Evolutionary conservation across 441 rosid species (phyloP), one percentile per base, ranked within the genome.

Genomic region (Viola pubescens): DNA sequence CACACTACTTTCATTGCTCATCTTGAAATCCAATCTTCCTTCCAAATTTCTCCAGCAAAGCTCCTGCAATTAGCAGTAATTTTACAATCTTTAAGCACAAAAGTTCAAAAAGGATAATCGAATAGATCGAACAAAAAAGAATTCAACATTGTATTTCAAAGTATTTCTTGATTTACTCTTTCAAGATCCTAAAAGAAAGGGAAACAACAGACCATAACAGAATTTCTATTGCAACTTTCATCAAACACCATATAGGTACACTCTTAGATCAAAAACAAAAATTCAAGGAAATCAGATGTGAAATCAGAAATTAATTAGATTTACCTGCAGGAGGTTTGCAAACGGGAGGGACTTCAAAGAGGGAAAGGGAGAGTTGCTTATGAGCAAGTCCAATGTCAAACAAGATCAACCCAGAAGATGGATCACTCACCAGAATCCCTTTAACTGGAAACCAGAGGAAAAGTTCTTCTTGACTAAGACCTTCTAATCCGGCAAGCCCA

Each of bases 371-470:
- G 54, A 91, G 87, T 59, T 86, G 91, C 54, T 91, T 91, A 68
- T 75, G 80, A 81, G 96, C 98, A 65, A 91, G 79, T 14, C 84
- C 98, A 50, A 91, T 88, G 70, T 91, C 96, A 53, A 91, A 77
- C 61, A 86, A 70, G 57, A 91, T 87, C 68, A 91, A 71, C 39
- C 98, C 98, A 59, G 97, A 88, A 51, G 89, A 75, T 42, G 94
- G 84, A 71, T 88, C 92, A 37, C 62, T 82, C 11, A 86, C 96
- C 16, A 75, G 68, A 55, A 91, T 88, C 61, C 89, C 94, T 64
- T 83, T 86, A 6, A 91, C 90, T 0, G 96, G 96, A 40, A 91
- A 70, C 98, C 98, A 91, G 16, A 91, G 82, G 52, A 91, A 91
- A 16, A 91, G 85, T 80, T 88, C 96, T 70, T 88, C 87, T 60